phyloP scores from a whole-genome alignment of 1,139 yeast genomes.

The Suhomyces taliae region DNA sequence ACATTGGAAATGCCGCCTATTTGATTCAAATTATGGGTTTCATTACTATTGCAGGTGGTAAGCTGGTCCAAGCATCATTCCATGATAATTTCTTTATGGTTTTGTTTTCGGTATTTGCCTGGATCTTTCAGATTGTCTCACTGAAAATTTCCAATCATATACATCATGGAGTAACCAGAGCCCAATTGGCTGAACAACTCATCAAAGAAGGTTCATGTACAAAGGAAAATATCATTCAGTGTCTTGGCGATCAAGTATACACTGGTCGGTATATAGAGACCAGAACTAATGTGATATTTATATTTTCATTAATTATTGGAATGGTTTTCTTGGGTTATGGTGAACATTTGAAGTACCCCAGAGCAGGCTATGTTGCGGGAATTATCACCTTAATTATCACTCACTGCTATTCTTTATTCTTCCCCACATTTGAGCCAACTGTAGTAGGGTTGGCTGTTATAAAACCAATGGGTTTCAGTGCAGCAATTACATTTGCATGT shows the following conservation, averaged over 20 bases:
- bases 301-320: slow-evolving; percentile 27
- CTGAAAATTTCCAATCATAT: slow-evolving; percentile 27
- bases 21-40: slow-evolving; percentile 31
- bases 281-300: slow-evolving; percentile 25
- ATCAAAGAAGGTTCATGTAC: slow-evolving; percentile 32
- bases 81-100: slow-evolving; percentile 19
- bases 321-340: slow-evolving; percentile 27
- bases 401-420: slow-evolving; percentile 27
- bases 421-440: slow-evolving; percentile 29
- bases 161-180: slow-evolving; percentile 26
- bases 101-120: slow-evolving; percentile 21
- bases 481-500: slow-evolving; percentile 21
- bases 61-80: slow-evolving; percentile 22
- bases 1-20: slow-evolving; percentile 35
- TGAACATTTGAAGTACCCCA: slow-evolving; percentile 21
- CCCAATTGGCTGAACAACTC: slow-evolving; percentile 18
- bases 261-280: slow-evolving; percentile 33
- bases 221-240: slow-evolving; percentile 18
- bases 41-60: slow-evolving; percentile 30
- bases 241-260: slow-evolving; percentile 25
- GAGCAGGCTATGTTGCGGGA: slow-evolving; percentile 24
- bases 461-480: slow-evolving; percentile 28
- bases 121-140: slow-evolving; percentile 28
- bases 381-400: slow-evolving; percentile 24
- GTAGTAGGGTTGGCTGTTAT: slow-evolving; percentile 21